Conservation (phyloP, 768 basidiomycete species). For the Mycena filopes region DNA sequence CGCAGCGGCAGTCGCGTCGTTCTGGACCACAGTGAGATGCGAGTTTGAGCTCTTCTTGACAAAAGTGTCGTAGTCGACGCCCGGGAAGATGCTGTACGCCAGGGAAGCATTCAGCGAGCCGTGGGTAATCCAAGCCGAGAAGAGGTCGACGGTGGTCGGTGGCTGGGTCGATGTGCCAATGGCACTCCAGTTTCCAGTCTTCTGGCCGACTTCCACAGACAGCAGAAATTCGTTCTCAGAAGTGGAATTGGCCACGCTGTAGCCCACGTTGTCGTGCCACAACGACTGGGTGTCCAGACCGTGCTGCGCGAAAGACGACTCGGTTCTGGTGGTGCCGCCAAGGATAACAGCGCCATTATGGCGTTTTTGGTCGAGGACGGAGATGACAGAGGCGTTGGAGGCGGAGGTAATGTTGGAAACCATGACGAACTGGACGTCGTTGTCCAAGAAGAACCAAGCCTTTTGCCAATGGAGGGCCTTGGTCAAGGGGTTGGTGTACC, state of each 20-base stretch:
- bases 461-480: slow-evolving; percentile 69
- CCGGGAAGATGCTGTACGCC: slow-evolving; percentile 69
- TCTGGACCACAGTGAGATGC: slow-evolving; percentile 52
- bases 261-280: slow-evolving; percentile 78
- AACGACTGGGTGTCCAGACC: slow-evolving; percentile 47
- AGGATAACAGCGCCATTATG: slow-evolving; percentile 55
- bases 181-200: slow-evolving; percentile 67
- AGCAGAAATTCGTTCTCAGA: slow-evolving; percentile 40
- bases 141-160: slow-evolving; percentile 67
- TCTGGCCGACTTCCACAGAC: slow-evolving; percentile 54
- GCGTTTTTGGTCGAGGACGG: slow-evolving; percentile 75
- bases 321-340: slow-evolving; percentile 42
- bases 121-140: slow-evolving; percentile 70
- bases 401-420: slow-evolving; percentile 60
- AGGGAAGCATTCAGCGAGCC: slow-evolving; percentile 46
- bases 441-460: slow-evolving; percentile 77
- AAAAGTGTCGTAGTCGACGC: slow-evolving; percentile 53
- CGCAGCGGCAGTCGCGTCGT: slow-evolving; percentile 61
- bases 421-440: slow-evolving; percentile 73
- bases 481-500: slow-evolving; percentile 73
- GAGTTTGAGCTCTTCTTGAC: slow-evolving; percentile 44
- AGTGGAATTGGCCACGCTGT: slow-evolving; percentile 54
- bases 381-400: slow-evolving; percentile 60
- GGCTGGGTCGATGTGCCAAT: slow-evolving; percentile 74
- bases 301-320: slow-evolving; percentile 12